Percentiles rank a stretch among this genome's conserved stretches.
phyloP scores from a whole-genome alignment of 805 yeast species.

The Teunomyces funiuensis region DNA sequence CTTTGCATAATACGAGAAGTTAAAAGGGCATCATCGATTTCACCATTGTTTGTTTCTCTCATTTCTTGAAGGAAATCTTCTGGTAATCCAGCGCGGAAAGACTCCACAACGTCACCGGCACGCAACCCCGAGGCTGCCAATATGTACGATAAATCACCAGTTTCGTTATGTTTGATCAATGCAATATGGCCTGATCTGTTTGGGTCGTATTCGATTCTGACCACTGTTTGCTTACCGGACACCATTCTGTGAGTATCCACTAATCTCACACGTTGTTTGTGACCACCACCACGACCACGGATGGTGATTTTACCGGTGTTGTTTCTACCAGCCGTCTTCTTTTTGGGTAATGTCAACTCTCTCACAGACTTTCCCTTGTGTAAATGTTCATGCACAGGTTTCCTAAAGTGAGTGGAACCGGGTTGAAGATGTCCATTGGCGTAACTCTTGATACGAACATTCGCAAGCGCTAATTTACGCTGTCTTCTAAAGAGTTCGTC shows the following conservation, averaged over 20 bases:
- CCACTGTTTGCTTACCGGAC: conserved; percentile 74
- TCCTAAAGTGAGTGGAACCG: conserved; percentile 82
- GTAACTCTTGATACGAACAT: conserved; percentile 67
- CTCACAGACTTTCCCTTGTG: conserved; percentile 82
- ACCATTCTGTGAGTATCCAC: conserved; percentile 70
- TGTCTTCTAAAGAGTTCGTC: conserved; percentile 72
- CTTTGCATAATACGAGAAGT: conserved; percentile 83
- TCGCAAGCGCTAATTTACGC: conserved; percentile 66
- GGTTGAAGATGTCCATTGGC: conserved; percentile 77
- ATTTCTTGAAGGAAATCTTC: conserved; percentile 68
- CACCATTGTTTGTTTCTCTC: conserved; percentile 65
- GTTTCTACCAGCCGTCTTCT: conserved; percentile 85
- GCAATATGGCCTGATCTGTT: conserved; percentile 94
- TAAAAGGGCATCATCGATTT: conserved; percentile 86
- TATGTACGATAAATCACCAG: conserved; percentile 72
- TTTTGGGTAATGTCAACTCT: conserved; percentile 70
- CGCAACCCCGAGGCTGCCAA: conserved; percentile 91
- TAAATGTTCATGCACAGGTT: conserved; percentile 83
- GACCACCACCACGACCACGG: conserved; percentile 97
- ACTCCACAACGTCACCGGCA: conserved; percentile 87
- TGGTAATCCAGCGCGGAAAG: conserved; percentile 88
- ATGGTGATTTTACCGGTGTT: conserved; percentile 84
- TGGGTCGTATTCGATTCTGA: conserved; percentile 94
- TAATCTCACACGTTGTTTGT: conserved; percentile 80
- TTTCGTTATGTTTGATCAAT: conserved; percentile 60